Conservation (phyloP, 192 early-diverging fungal species). For the Entomortierella chlamydospora region DNA sequence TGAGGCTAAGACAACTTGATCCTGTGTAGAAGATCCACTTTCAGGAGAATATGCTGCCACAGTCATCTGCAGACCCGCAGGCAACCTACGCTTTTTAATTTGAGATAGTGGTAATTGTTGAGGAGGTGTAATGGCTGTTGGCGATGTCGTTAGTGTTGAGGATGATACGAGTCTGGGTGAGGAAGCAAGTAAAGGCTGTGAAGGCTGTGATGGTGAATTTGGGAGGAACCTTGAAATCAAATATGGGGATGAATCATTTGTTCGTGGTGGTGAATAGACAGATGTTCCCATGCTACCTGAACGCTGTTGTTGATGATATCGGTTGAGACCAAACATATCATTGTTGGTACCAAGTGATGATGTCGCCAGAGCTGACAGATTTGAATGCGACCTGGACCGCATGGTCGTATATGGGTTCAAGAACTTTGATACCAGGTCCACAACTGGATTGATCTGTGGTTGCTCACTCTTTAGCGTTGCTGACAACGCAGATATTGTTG, state of each 20-base stretch:
- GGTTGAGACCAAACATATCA: background rate
- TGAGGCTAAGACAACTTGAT: background rate
- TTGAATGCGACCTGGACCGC: constrained; percentile 18
- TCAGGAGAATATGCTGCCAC: background rate
- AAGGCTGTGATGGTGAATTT: constrained; percentile 7
- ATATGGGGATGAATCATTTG: background rate
- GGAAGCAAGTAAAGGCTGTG: background rate
- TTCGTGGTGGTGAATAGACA: constrained; percentile 1
- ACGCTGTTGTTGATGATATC: background rate
- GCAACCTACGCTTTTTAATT: constrained; percentile 5
- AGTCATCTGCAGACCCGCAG: constrained; percentile 26
- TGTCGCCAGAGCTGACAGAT: background rate
- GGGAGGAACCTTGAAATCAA: constrained; percentile 25
- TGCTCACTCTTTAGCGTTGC: background rate
- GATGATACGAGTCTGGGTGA: background rate
- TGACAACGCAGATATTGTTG: background rate
- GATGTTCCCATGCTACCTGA: background rate
- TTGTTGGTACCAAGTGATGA: background rate
- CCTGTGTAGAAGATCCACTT: too few species aligned
- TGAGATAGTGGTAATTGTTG: background rate
- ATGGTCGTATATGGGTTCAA: constrained; percentile 7
- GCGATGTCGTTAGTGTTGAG: background rate
- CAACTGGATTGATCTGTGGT: background rate
- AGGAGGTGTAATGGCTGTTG: background rate
- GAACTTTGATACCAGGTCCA: constrained; percentile 13